These are phyloP conservation scores for Cladosporium oxysporum DNA, from an alignment of 2,329 filamentous ascomycete genomes.

Conservation along the genomic window DNA sequence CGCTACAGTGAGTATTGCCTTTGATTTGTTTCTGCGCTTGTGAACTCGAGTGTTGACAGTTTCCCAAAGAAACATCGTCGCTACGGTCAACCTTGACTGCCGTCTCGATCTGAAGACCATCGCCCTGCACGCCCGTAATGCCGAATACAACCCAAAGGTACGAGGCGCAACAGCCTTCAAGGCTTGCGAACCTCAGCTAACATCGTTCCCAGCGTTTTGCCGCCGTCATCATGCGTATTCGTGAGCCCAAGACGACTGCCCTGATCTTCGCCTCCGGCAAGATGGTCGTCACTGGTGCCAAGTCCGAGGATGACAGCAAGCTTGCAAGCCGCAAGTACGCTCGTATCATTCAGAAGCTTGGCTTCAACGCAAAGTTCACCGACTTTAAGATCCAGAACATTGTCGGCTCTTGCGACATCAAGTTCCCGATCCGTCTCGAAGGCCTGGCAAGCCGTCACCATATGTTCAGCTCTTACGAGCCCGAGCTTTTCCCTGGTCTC, in stretches of 20 bases:
- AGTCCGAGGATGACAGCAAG: slow-evolving; percentile 97
- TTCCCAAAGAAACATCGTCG: slow-evolving; percentile 87
- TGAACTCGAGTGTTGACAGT: slow-evolving; percentile 29
- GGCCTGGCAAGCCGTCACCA: slow-evolving; percentile 95
- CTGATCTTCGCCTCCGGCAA: slow-evolving; percentile 98
- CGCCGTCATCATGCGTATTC: slow-evolving; percentile 99
- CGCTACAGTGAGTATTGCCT: slow-evolving; percentile 85
- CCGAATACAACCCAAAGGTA: slow-evolving; percentile 98
- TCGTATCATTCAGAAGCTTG: slow-evolving; percentile 98
- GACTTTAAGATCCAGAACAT: slow-evolving; percentile 99
- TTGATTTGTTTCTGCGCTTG: slow-evolving; percentile 37
- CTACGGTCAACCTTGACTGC: slow-evolving; percentile 96
- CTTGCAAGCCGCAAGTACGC: slow-evolving; percentile 96
- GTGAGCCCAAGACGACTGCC: slow-evolving; percentile 96
- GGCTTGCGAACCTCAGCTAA: slow-evolving; percentile 35
- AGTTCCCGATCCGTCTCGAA: slow-evolving; percentile 96
- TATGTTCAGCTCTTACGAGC: slow-evolving; percentile 99
- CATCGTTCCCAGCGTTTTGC: slow-evolving; percentile 76
- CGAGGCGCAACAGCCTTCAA: slow-evolving; percentile 28
- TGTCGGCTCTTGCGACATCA: slow-evolving; percentile 97
- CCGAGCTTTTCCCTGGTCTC: slow-evolving; percentile 95
- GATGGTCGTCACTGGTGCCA: slow-evolving; percentile 98
- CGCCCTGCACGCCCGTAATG: slow-evolving; percentile 94
- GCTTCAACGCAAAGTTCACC: slow-evolving; percentile 98
- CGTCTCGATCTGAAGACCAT: slow-evolving; percentile 98